Base-by-base conservation (phyloP, 805 yeast genomes). In the Suhomyces xylopsoci region DNA sequence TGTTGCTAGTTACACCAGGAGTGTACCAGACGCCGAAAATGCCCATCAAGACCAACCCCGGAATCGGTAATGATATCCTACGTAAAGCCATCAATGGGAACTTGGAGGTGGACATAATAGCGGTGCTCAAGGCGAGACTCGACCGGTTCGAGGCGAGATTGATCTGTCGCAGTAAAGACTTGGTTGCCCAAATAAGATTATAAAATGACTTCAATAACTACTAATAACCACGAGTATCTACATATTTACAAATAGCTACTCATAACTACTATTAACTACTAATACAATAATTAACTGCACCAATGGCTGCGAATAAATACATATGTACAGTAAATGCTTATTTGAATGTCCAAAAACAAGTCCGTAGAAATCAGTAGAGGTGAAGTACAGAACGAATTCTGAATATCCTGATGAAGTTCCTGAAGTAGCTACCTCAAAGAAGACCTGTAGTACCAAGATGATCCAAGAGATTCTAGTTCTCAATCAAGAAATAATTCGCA, bases 1-100 rank as follows among this genome's bases (percentile, higher is more conserved):
- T 61, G n/a, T 51, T 83, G 42, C 56, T 67, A 9, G 63, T 82
- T 1, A 79, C 82, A 0, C 84, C 87, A 0, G 88, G 88, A 0
- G 50, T 78, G 7, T 76, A 74, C 61, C 74, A 67, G 8, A 77
- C 84, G 3, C 81, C 80, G 6, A 65, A 79, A 44, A 70, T 82
- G 3, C 82, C 87, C 0, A 71, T 84, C 15, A 71, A 70, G 26
- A 70, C 78, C 47, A 71, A 75, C 3, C 67, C 68, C 2, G 81
- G 82, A 0, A 65, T 78, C 7, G 82, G 80, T 1, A 76, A 77
- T 48, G 82, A 80, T 38, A 68, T 83, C 10, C 62, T 84, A 26
- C 69, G 77, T 43, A 73, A 72, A 53, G 83, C 84, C 0, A 48
- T 83, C 26, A 77, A 81, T 56, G 83, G 84, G 5, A 72, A 78